Evolutionary conservation across 371 early-diverging fungal genomes (phyloP).

Genomic region (Coemansia linderi): DNA sequence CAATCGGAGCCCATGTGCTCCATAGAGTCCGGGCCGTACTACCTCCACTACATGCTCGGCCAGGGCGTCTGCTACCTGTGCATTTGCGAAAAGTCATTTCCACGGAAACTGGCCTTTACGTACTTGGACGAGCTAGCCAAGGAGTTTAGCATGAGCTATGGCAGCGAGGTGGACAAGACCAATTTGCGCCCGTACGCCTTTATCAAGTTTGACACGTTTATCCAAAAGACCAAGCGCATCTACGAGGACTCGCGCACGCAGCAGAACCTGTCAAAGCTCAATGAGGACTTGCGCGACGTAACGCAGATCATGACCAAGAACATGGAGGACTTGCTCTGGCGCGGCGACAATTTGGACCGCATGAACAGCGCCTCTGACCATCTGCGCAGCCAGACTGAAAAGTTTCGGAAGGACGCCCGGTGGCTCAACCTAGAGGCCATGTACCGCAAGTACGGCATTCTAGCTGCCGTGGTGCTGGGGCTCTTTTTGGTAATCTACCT

Average conservation of each 20-base stretch:
- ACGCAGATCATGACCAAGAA: constrained; percentile 97
- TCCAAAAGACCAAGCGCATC: constrained; percentile 93
- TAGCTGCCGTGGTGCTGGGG: constrained; percentile 72
- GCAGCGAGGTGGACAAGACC: constrained; percentile 80
- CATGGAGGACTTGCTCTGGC: constrained; percentile 93
- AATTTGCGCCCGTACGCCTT: constrained; percentile 94
- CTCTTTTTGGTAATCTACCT: constrained; percentile 81
- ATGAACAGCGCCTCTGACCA: constrained; percentile 68
- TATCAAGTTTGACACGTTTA: constrained; percentile 95
- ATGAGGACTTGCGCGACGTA: constrained; percentile 95
- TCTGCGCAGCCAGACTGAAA: constrained; percentile 66
- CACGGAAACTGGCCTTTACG: constrained; percentile 92
- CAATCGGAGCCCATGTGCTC: constrained; percentile 92
- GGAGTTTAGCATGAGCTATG: constrained; percentile 91
- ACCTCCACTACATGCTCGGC: constrained; percentile 93
- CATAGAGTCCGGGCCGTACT: constrained; percentile 86
- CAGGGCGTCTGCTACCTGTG: constrained; percentile 90
- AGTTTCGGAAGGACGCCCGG: constrained; percentile 78
- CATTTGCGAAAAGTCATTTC: constrained; percentile 92
- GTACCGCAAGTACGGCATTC: constrained; percentile 94
- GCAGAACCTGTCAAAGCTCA: constrained; percentile 86
- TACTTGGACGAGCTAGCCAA: constrained; percentile 92
- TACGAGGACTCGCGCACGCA: constrained; percentile 95
- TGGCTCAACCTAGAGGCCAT: constrained; percentile 83
- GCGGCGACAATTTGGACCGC: constrained; percentile 86